Evolutionary conservation across 768 basidiomycete genomes (phyloP).

Genomic region (Zangia roseola): DNA sequence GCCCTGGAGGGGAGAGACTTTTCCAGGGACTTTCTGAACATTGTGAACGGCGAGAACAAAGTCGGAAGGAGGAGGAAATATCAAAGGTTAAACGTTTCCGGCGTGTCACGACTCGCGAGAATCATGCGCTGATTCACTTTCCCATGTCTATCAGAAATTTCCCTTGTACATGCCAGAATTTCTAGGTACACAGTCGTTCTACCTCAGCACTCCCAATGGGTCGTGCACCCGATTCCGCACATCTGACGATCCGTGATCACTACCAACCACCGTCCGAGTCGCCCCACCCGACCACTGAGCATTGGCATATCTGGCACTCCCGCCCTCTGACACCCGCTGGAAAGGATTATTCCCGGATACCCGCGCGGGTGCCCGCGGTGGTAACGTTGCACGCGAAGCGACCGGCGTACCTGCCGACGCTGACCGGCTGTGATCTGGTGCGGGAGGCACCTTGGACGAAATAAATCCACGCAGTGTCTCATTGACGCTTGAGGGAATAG

Average conservation of each 20-base stretch:
- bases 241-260: conserved; percentile 6
- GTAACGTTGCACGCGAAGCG: conserved; percentile 12
- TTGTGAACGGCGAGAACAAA: conserved; percentile 31
- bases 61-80: neutral
- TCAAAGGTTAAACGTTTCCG: conserved; percentile 6
- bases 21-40: conserved; percentile 67
- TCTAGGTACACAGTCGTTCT: neutral
- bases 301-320: conserved; percentile 1
- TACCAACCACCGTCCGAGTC: conserved; percentile 1
- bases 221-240: conserved; percentile 20
- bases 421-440: conserved; percentile 15
- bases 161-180: neutral
- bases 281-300: neutral
- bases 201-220: conserved; percentile 31
- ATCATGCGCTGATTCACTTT: conserved; percentile 17
- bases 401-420: conserved; percentile 10
- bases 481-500: conserved; percentile 18
- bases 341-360: conserved; percentile 31
- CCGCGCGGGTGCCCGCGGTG: conserved; percentile 24
- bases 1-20: conserved; percentile 35
- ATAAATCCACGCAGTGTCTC: conserved; percentile 22
- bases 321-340: conserved; percentile 19
- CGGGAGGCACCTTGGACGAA: conserved; percentile 13
- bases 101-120: conserved; percentile 14
- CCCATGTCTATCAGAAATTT: conserved; percentile 11